These are phyloP conservation scores for Papilionanthe hybrid DNA, from an alignment of 116 monocot species.

Conservation along the genomic window DNA sequence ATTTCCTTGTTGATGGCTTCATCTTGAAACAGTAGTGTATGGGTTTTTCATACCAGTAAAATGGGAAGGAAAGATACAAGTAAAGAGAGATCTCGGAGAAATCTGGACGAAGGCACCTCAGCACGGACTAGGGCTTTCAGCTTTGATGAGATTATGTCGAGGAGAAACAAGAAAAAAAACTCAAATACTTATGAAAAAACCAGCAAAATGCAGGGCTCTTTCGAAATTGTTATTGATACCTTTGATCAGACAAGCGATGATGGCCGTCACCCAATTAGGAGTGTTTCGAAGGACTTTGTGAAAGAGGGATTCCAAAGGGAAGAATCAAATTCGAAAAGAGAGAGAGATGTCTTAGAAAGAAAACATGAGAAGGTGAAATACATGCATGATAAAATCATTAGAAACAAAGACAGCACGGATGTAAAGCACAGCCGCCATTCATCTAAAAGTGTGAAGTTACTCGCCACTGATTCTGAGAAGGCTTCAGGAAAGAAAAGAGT, in stretches of 20 bases:
- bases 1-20: not conserved
- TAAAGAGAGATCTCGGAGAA: constrained; percentile 16
- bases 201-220: constrained; percentile 9
- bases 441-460: constrained; percentile 23
- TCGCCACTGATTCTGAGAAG: constrained; percentile 23
- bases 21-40: constrained; percentile 3
- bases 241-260: not conserved
- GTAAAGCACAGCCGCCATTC: constrained; percentile 18
- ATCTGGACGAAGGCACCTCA: constrained; percentile 51
- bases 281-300: constrained; percentile 4
- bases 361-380: constrained; percentile 26
- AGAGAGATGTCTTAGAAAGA: constrained; percentile 9
- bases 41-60: constrained; percentile 14
- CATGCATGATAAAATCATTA: constrained; percentile 21
- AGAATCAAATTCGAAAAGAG: constrained; percentile 15
- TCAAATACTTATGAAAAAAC: constrained; percentile 18
- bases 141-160: constrained; percentile 70
- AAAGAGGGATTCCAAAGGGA: constrained; percentile 23
- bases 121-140: constrained; percentile 83
- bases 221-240: constrained; percentile 15
- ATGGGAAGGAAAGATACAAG: constrained; percentile 40
- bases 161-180: constrained; percentile 50
- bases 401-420: constrained; percentile 31
- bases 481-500: constrained; percentile 26
- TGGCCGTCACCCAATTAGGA: constrained; percentile 6